A percentile compares a stretch with the other conserved stretches of the same genome.
Conservation (phyloP, 768 basidiomycete species). For the Leucosporidium scottii region DNA sequence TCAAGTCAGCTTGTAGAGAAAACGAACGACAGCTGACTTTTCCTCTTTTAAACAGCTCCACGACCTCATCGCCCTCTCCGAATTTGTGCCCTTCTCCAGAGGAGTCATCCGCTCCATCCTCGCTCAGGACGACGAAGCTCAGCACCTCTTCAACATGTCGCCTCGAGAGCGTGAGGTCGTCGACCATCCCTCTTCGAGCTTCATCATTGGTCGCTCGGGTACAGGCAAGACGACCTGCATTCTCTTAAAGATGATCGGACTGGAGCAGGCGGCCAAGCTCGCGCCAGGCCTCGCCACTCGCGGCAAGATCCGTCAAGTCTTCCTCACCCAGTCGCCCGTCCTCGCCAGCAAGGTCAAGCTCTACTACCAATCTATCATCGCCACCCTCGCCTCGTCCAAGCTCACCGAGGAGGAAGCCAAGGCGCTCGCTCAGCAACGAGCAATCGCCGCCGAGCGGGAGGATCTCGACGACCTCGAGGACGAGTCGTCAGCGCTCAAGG, state of each 20-base stretch:
- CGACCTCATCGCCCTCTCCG: neutral
- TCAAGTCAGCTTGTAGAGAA: neutral
- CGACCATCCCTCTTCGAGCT: neutral
- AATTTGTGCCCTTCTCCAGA: neutral
- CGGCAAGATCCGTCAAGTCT: neutral
- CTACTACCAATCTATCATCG: neutral
- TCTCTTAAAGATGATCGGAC: neutral
- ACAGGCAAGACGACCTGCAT: conserved; percentile 1
- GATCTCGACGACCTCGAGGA: conserved; percentile 1
- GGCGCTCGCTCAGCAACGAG: neutral
- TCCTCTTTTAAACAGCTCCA: neutral
- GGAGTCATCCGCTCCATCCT: neutral
- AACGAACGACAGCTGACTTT: neutral
- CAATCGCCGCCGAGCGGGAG: neutral
- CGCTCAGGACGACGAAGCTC: neutral
- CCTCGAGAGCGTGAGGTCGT: neutral
- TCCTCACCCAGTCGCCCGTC: neutral
- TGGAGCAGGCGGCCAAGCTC: neutral
- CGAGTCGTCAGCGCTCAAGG: neutral
- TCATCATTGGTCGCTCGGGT: neutral
- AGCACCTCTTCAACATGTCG: neutral
- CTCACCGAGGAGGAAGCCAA: neutral
- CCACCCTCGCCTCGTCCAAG: neutral
- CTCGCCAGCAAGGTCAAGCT: neutral
- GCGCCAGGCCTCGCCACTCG: neutral